These are phyloP conservation scores for Bonia amplexicaulis DNA, from an alignment of 176 grass and related monocot genomes.

Conservation along the genomic window DNA sequence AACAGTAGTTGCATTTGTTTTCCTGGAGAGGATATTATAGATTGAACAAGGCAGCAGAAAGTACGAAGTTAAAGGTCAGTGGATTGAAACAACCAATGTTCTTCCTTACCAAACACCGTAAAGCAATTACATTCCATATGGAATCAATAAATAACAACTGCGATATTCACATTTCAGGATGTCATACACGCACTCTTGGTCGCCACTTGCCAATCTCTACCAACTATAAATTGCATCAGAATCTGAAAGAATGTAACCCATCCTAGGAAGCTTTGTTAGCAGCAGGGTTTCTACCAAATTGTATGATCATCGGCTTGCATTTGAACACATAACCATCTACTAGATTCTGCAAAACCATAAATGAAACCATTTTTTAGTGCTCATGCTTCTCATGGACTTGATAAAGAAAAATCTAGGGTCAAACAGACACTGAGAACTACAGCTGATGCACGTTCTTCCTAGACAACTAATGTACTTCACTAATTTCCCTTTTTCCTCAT, in stretches of 20 bases:
- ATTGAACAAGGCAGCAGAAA: background rate
- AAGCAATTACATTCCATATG: background rate
- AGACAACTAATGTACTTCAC: background rate
- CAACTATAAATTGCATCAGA: background rate
- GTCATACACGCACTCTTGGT: background rate
- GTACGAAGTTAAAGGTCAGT: background rate
- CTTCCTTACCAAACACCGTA: background rate
- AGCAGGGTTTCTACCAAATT: conserved; percentile 83
- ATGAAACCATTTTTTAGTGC: background rate
- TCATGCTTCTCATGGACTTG: background rate
- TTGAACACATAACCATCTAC: conserved; percentile 85
- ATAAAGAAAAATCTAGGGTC: background rate
- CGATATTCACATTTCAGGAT: background rate
- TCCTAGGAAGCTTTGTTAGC: conserved; percentile 51
- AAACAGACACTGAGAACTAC: background rate
- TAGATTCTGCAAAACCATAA: conserved; percentile 67
- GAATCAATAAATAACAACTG: background rate
- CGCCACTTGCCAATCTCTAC: background rate
- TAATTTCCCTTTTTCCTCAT: background rate
- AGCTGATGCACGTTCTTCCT: background rate
- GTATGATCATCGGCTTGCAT: conserved; percentile 91
- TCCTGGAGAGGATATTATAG: background rate
- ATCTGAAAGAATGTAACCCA: background rate
- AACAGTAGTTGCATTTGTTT: background rate
- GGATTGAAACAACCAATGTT: background rate